Base-by-base conservation (phyloP, 2,329 filamentous ascomycete genomes). In the Colletotrichum truncatum region DNA sequence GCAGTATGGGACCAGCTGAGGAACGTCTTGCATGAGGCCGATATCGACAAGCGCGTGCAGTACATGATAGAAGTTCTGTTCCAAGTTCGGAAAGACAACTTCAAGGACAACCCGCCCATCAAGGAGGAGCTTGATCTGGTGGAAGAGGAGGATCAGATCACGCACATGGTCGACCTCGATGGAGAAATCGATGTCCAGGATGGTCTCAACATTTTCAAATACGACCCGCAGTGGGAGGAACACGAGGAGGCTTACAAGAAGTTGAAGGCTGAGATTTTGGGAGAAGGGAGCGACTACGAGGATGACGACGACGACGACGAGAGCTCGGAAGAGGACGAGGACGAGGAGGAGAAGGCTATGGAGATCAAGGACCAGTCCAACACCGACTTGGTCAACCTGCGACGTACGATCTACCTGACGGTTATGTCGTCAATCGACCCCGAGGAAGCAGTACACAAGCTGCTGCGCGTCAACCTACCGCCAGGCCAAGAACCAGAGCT, bases 31-130 rank as follows among this genome's bases (percentile, higher is more conserved):
- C 95, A 99, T 81, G 96, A 99, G 78, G 94, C 94, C 45, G 94
- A 96, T 74, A 97, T 99, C 76, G 95, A 98, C 75, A 98, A 97
- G 84, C 88, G 96, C 69, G 94, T 95, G n/a, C 96, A 99, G 80
- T 99, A 98, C 80, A 97, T 97, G 93, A 95, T 99, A 62, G 96
- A 99, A 77, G 96, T 98, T 6, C 81, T 99, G 43, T 99, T 99
- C 77, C 94, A 99, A 80, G 91, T 98, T 60, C 89, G 96, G 68
- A 97, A 98, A 79, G 95, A 98, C 80, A 92, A 92, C 73, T 99
- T 97, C 84, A 97, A 97, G 82, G 94, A 98, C 73, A 94, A 98
- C 73, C 93, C 91, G 16, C 91, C 94, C 1, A 84, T 98, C 72
- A 94, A 90, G 77, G 94, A 98, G 75, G 96, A 99, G 76, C 82